These are phyloP conservation scores for Cyberlindnera misumaiensis DNA, from an alignment of 805 yeast species.

Conservation along the genomic window DNA sequence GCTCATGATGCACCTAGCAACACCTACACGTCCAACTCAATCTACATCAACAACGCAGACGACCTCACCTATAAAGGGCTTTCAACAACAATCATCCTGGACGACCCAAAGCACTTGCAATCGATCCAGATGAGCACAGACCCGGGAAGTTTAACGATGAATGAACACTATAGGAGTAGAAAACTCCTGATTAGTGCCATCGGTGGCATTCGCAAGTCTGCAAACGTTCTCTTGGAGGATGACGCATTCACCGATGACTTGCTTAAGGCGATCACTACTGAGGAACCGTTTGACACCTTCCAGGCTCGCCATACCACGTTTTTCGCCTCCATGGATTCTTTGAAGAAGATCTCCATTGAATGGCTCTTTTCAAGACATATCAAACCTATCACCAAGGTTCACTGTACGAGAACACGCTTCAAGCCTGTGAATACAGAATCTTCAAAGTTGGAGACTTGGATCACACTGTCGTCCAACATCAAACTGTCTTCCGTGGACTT, in stretches of 20 bases:
- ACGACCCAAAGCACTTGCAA: conserved; percentile 29
- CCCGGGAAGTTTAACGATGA: conserved; percentile 30
- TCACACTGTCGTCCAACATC: conserved; percentile 19
- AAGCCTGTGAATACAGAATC: conserved; percentile 1
- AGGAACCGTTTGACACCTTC: conserved; percentile 12
- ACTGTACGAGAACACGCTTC: conserved; percentile 18
- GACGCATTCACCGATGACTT: conserved; percentile 10
- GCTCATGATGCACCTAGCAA: conserved; percentile 4
- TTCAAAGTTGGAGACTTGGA: conserved; percentile 16
- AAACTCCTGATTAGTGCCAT: conserved; percentile 32
- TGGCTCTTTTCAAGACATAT: conserved; percentile 21
- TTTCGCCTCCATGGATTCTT: conserved; percentile 13
- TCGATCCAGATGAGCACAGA: conserved; percentile 29
- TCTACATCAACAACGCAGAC: conserved; percentile 19
- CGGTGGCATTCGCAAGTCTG: conserved; percentile 36
- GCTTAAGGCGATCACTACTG: conserved; percentile 6
- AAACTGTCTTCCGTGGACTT: conserved; percentile 11
- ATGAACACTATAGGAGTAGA: conserved; percentile 4
- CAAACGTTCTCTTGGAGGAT: conserved; percentile 21
- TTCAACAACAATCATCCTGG: conserved; percentile 21
- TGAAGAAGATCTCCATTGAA: conserved; percentile 23
- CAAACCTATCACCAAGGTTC: conserved; percentile 17
- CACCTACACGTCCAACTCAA: conserved; percentile 15
- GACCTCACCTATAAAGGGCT: conserved; percentile 6
- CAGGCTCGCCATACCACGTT: conserved; percentile 3